A percentile compares a stretch with the other conserved stretches of the same genome.
Evolutionary conservation across 352 stramenopile species (phyloP).

Genomic region (Plasmopara halstedii): DNA sequence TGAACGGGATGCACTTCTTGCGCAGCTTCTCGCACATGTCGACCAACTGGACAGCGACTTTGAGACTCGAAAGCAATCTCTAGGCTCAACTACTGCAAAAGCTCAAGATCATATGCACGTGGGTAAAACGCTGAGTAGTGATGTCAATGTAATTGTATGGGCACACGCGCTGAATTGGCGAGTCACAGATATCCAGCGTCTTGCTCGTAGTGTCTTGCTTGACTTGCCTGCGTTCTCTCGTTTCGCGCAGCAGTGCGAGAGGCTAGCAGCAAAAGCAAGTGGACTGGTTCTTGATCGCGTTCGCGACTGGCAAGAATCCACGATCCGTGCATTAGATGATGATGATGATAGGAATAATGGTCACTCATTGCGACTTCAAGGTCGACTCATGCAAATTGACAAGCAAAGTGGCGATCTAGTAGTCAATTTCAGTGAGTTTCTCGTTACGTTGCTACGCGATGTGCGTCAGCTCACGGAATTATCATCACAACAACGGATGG

Average conservation of each 20-base stretch:
- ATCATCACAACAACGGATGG: slow-evolving; percentile 33
- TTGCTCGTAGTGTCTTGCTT: slow-evolving; percentile 45
- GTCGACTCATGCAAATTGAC: slow-evolving; percentile 90
- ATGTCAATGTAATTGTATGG: slow-evolving; percentile 83
- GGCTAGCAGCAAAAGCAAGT: slow-evolving; percentile 41
- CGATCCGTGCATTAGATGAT: slow-evolving; percentile 53
- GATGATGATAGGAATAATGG: slow-evolving; percentile 49
- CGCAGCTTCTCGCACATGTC: slow-evolving; percentile 75
- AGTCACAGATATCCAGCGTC: slow-evolving; percentile 42
- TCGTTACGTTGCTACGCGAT: slow-evolving; percentile 89
- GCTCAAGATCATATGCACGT: slow-evolving; percentile 28
- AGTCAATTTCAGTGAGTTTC: slow-evolving; percentile 91
- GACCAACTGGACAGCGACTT: slow-evolving; percentile 87
- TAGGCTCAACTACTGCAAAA: slow-evolving; percentile 15
- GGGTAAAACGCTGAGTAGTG: slow-evolving; percentile 77
- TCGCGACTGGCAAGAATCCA: slow-evolving; percentile 80
- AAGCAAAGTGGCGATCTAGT: slow-evolving; percentile 72
- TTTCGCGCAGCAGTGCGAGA: slow-evolving; percentile 49
- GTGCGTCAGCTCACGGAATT: slow-evolving; percentile 89
- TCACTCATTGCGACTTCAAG: slow-evolving; percentile 64
- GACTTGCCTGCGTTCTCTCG: slow-evolving; percentile 59
- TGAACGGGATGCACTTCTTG: slow-evolving; percentile 85
- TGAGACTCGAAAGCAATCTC: slow-evolving; percentile 38
- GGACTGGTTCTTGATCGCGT: slow-evolving; percentile 75
- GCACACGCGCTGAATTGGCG: slow-evolving; percentile 59